phyloP scores from a whole-genome alignment of 2,329 filamentous ascomycete species.

The Fusarium tanahbumbuense region DNA sequence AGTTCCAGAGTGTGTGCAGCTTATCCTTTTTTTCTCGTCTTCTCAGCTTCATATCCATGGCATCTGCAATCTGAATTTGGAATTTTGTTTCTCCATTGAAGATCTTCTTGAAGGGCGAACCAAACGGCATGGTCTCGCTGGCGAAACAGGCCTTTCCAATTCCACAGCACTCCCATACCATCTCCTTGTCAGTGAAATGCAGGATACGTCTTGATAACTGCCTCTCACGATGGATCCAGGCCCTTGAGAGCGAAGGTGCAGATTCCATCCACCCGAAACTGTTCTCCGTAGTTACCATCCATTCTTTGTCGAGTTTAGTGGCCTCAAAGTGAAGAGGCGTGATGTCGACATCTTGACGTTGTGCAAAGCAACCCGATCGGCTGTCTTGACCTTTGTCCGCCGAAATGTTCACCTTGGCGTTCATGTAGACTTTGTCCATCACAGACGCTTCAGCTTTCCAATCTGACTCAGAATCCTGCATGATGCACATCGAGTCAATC shows the following conservation, averaged over 20 bases:
- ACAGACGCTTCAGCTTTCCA: not conserved
- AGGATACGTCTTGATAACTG: not conserved
- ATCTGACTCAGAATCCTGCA: not conserved
- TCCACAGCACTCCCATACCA: conserved; percentile 2
- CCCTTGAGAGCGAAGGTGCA: not conserved
- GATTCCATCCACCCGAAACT: not conserved
- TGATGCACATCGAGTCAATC: conserved; percentile 1
- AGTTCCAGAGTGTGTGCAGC: not conserved
- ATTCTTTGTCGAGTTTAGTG: not conserved
- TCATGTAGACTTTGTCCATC: not conserved
- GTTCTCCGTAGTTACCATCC: not conserved
- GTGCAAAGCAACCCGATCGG: not conserved
- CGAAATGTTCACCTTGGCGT: not conserved
- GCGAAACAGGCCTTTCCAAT: not conserved
- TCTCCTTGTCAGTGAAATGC: not conserved
- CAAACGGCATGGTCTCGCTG: not conserved
- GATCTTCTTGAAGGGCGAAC: rapidly evolving
- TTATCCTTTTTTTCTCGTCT: not conserved
- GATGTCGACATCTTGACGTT: not conserved
- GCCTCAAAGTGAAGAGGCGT: not conserved
- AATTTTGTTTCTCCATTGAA: conserved; percentile 1
- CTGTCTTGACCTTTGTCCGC: not conserved
- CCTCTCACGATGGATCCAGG: not conserved
- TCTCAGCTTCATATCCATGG: not conserved
- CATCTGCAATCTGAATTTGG: not conserved